Base-by-base conservation (phyloP, 306 rosid genomes). In the Pterocarpus santalinus region DNA sequence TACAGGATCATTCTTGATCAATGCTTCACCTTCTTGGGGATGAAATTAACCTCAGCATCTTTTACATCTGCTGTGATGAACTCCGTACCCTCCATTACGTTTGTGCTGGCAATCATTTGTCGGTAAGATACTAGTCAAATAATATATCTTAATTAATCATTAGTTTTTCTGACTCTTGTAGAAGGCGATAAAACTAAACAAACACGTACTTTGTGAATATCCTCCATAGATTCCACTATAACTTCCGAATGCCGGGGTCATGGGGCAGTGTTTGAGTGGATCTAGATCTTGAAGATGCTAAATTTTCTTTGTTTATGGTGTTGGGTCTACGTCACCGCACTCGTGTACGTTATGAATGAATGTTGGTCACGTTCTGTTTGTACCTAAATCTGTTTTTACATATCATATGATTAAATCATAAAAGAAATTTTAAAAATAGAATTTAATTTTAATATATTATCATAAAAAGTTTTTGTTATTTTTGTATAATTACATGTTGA, bases 1-100 rank as follows among this genome's bases (percentile, higher is more conserved):
- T 44, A 9, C 84, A 86, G 89, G 89, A 69, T 79, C 63, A 77
- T 85, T 47, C 76, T 85, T 28, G 89, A 86, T 65, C 89, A 86
- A 2, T 64, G 87, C 22, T 82, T 86, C 74, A 28, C 84, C 11
- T 68, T 88, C 60, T 2, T 87, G 53, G 85, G 75, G 51, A 65
- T 82, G 71, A 72, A 77, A 34, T 32, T 69, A 33, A 86, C 87
- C 7, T 86, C 89, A 34, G 89, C 89, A 34, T 80, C 89, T 2
- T 86, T 75, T 70, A 72, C 89, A 39, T 79, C 89, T 14, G 89
- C 89, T 0, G 79, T 82, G 30, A 80, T 79, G 82, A 82, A 86
- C 70, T 79, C 84, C 43, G 85, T 82, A 69, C 81, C 83, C 3
- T 70, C 84, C 64, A 82, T 86, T 33, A 82, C 84, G 41, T 86